Percentiles rank a stretch among this genome's conserved stretches.
Conservation (phyloP, 2,329 filamentous ascomycete genomes). For the Stachybotrys echinatus region DNA sequence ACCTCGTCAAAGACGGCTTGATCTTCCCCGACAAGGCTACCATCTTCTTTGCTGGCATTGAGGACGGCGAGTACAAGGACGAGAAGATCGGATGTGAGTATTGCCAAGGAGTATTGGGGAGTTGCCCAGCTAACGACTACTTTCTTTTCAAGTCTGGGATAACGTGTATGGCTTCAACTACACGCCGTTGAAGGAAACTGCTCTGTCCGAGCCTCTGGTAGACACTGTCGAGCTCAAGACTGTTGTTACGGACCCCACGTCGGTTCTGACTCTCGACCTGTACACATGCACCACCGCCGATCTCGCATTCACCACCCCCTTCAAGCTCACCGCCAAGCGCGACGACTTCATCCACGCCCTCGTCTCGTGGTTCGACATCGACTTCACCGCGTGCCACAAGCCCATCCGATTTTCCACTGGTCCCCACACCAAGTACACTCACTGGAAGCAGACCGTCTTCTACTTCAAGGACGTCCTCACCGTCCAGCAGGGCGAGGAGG, state of each 20-base stretch:
- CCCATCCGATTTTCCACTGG: slow-evolving; percentile 94
- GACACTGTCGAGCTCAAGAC: slow-evolving; percentile 98
- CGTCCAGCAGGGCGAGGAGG: slow-evolving; percentile 78
- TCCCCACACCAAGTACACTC: slow-evolving; percentile 97
- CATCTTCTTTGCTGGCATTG: slow-evolving; percentile 93
- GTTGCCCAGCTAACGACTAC: slow-evolving; percentile 2
- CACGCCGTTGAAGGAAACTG: slow-evolving; percentile 85
- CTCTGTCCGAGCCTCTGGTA: slow-evolving; percentile 91
- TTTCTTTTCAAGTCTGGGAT: slow-evolving; percentile 73
- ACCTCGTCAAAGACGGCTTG: slow-evolving; percentile 77
- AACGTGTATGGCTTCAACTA: slow-evolving; percentile 99
- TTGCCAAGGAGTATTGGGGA: background rate
- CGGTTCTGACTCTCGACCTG: slow-evolving; percentile 83
- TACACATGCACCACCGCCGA: slow-evolving; percentile 84
- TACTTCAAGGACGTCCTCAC: slow-evolving; percentile 92
- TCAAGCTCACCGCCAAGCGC: slow-evolving; percentile 70
- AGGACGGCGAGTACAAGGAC: slow-evolving; percentile 99
- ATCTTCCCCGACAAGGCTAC: slow-evolving; percentile 99
- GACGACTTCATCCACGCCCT: slow-evolving; percentile 95
- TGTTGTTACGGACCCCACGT: slow-evolving; percentile 84
- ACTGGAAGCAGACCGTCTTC: slow-evolving; percentile 99
- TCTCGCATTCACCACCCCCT: slow-evolving; percentile 76
- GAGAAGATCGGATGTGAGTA: slow-evolving; percentile 97
- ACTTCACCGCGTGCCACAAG: slow-evolving; percentile 98
- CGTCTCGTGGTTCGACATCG: slow-evolving; percentile 98